Base-by-base conservation (phyloP, 441 rosid genomes). In the Erysimum cheiri region DNA sequence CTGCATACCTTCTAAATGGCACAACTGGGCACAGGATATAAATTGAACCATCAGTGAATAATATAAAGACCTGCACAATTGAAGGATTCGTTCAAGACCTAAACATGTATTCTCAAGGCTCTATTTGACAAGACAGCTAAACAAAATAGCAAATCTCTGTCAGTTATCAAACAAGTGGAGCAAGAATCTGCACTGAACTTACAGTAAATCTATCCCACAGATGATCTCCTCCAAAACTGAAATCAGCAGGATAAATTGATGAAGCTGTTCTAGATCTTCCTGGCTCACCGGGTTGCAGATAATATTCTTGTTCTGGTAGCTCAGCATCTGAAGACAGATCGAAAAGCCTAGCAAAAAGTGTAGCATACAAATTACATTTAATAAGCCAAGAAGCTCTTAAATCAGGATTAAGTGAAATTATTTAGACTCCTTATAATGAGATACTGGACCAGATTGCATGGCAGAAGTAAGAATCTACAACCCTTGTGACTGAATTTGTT, bases 201-300 rank as follows among this genome's bases (percentile, higher is more conserved):
- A 95, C 98, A 66, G 88, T 88, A 77, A 95, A 89, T 59, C 89
- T 84, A 76, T 96, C 97, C 99, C 99, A 92, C 82, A 96, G 76
- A 84, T 91, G 98, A 73, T 88, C 92, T 80, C 87, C 96, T 32
- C 98, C 96, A 57, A 91, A 96, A 71, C 82, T 80, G 79, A 91
- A 96, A 78, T 86, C 93, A 56, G 85, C 96, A 49, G 97, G 87
- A 80, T 89, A 91, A 60, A 90, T 76, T 72, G 97, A 83, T 35
- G 92, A 83, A 73, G 93, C 96, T 69, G 77, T 87, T 70, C 85
- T 88, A 52, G 88, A 86, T 80, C 82, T 78, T 74, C 98, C 95
- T 43, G 90, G 89, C 77, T 85, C 91, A 75, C 85, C 87, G 17
- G 98, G 96, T 83, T 92, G 97, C 52, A 91, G 81, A 84, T 90